These are phyloP conservation scores for Lactarius quietus DNA, from an alignment of 768 basidiomycete genomes.

Conservation along the genomic window DNA sequence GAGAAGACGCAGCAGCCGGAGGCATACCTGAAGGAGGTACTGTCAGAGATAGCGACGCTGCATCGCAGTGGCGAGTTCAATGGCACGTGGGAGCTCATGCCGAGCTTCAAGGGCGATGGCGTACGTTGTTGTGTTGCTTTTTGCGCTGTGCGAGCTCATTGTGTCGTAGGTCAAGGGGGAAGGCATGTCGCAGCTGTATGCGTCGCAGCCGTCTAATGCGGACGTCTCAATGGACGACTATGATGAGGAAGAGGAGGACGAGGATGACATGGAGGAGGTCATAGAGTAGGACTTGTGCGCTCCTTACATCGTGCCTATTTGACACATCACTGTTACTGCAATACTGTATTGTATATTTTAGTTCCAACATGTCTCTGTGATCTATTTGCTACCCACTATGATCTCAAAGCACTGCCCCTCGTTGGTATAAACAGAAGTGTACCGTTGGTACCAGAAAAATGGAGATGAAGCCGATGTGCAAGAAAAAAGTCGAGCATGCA, in stretches of 20 bases:
- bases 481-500: too few species aligned
- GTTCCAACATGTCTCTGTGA: too few species aligned
- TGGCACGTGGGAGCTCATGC: slow-evolving; percentile 76
- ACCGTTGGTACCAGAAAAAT: too few species aligned
- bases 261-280: slow-evolving; percentile 72
- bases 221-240: slow-evolving; percentile 52
- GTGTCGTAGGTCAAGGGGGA: slow-evolving; percentile 36
- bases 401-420: too few species aligned
- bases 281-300: slow-evolving; percentile 38
- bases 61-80: slow-evolving; percentile 79
- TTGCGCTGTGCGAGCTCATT: background rate
- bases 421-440: too few species aligned
- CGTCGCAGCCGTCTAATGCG: slow-evolving; percentile 20
- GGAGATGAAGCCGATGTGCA: too few species aligned
- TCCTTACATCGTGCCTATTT: slow-evolving; percentile 1
- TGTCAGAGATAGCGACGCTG: slow-evolving; percentile 70
- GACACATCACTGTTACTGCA: background rate
- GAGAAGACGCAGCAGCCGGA: slow-evolving; percentile 85
- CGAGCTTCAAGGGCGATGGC: slow-evolving; percentile 63
- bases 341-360: slow-evolving; percentile 2
- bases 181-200: slow-evolving; percentile 31
- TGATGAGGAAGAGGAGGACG: slow-evolving; percentile 53
- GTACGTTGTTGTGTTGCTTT: slow-evolving; percentile 36
- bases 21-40: slow-evolving; percentile 78
- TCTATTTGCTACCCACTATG: too few species aligned